Evolutionary conservation across 257 asterid genomes (phyloP), one percentile per base, ranked within the genome.

Genomic region (Cordia subcordata): DNA sequence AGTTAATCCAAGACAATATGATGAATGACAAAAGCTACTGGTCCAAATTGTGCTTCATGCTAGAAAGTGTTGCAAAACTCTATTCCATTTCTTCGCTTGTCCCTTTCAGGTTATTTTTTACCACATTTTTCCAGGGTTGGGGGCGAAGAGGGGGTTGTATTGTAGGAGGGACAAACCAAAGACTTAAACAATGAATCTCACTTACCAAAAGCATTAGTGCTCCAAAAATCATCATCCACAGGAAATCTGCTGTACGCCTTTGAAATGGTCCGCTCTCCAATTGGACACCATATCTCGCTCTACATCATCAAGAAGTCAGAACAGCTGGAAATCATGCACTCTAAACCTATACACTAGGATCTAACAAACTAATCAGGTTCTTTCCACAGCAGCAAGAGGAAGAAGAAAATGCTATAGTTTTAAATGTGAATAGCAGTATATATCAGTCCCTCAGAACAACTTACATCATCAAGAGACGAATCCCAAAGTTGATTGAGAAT

Each of bases 181-280:
- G 23, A 39, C 27, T 22, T 19, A 55, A 50, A 56, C 20, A 46
- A 53, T 11, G 18, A 11, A 33, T 53, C n/a, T n/a, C 47, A 75
- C 85, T 47, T 67, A 88, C 97, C 97, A 89, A 64, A 60, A 88
- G 58, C 39, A 92, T 63, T 60, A 89, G 49, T 59, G 96, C 89
- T 78, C 99, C 97, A 80, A 88, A 83, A 63, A 93, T 56, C 94
- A 93, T 81, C 99, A 93, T 93, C 97, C 97, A 89, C 83, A 93
- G 75, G 79, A 93, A 93, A 80, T 93, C 99, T 44, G 99, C 95
- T 52, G 97, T 86, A 67, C 97, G 97, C 61, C 94, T 79, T 72
- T 81, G 72, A 62, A 86, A 93, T 50, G 97, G 94, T 67, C 89
- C 97, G 64, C 54, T 74, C 73, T 93, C 99, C 66, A 93, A 85